Base-by-base conservation (phyloP, 2,329 filamentous ascomycete genomes). In the Chalara sp. region DNA sequence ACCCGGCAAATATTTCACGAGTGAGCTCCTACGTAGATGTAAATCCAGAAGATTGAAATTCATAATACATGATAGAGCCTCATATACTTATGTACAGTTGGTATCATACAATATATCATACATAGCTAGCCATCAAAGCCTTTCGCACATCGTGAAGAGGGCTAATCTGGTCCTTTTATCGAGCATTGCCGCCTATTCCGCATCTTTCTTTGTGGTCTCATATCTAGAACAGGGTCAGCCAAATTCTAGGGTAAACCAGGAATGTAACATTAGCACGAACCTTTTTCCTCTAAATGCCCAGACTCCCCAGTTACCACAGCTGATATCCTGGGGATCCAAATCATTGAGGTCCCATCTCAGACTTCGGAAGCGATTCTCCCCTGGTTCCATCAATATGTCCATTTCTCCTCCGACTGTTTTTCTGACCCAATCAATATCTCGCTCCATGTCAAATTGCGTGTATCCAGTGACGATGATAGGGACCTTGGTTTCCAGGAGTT, bases 231-330 rank as follows among this genome's bases (percentile, higher is more conserved):
- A 41, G 21, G 8, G 43, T 46, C 10, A 11, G 50, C 61, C 53
- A 58, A 49, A 47, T 33, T 43, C 28, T 35, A 35, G 31, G 11
- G 29, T 40, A 6, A 40, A 31, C 29, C 29, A 44, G 12, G 5
- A 32, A 32, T 12, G 6, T 28, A 47, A 52, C 80, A 61, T 80
- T 21, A 21, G 21, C 3, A 21, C 21, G 3, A 21, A 96, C 81
- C 92, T 86, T 81, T 99, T 99, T 61, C 93, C 93, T 71, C 93
- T 82, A 75, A 99, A 99, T 11, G 86, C 90, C 89, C 95, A 99
- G 2, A 96, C 76, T 8, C 93, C 93, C 89, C 90, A 99, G 69
- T 99, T 99, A 50, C 93, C 92, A 64, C 89, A 95, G 61, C 86
- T 96, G 56, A 97, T 76, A 68, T 97, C 93, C 65, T 95, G 88